phyloP scores from a whole-genome alignment of 352 stramenopile species.

The Globisporangium emineosum region DNA sequence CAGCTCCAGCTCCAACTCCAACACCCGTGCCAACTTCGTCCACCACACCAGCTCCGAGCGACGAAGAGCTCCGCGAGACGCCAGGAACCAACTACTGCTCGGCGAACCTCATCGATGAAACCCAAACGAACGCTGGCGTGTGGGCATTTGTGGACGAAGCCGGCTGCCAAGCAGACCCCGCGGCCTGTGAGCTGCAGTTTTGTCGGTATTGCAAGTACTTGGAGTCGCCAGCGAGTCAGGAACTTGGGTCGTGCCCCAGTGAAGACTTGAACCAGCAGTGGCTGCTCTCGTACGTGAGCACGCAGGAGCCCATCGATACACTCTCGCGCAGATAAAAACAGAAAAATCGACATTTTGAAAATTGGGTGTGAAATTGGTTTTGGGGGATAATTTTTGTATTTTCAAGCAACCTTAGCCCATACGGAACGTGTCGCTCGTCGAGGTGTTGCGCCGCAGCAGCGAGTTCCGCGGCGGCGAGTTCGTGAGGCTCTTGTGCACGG shows the following conservation, averaged over 20 bases:
- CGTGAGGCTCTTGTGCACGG: slow-evolving; percentile 50
- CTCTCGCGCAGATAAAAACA: not conserved
- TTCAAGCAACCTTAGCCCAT: not conserved
- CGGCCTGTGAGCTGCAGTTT: not conserved
- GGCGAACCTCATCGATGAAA: slow-evolving; percentile 6
- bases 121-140: slow-evolving; percentile 1
- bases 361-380: not conserved
- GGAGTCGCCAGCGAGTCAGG: not conserved
- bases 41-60: not conserved
- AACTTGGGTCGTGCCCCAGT: not conserved
- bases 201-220: slow-evolving; percentile 11
- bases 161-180: not conserved
- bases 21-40: not conserved
- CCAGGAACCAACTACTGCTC: slow-evolving; percentile 15
- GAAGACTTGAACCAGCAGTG: slow-evolving; percentile 4
- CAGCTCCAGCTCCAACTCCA: not conserved
- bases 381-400: not conserved
- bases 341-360: not conserved
- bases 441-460: slow-evolving; percentile 34
- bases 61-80: slow-evolving; percentile 4
- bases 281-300: slow-evolving; percentile 9
- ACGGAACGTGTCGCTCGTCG: slow-evolving; percentile 40
- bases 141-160: slow-evolving; percentile 16
- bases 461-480: slow-evolving; percentile 31
- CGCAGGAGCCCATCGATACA: not conserved